These are phyloP conservation scores for Calycina marina DNA, from an alignment of 2,329 filamentous ascomycete species.

Conservation along the genomic window DNA sequence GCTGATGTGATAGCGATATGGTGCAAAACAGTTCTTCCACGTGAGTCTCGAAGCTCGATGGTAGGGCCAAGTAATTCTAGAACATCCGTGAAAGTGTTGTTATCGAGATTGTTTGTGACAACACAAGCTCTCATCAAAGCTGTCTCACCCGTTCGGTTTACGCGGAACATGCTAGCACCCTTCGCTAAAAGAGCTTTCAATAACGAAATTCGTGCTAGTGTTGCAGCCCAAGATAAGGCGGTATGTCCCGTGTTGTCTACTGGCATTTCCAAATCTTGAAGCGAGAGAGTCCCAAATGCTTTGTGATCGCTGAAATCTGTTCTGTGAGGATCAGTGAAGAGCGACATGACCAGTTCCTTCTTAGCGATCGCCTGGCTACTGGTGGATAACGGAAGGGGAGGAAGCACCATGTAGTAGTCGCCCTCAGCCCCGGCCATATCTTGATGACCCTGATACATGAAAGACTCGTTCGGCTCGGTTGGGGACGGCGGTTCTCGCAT, in stretches of 20 bases:
- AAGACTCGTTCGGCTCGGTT: slow-evolving; percentile 69
- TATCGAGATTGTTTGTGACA: slow-evolving; percentile 89
- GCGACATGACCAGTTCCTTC: slow-evolving; percentile 63
- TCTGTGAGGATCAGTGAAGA: slow-evolving; percentile 63
- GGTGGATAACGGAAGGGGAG: slow-evolving; percentile 46
- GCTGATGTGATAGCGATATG: slow-evolving; percentile 94
- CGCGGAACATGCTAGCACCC: slow-evolving; percentile 75
- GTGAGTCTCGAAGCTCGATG: slow-evolving; percentile 79
- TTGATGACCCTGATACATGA: slow-evolving; percentile 37
- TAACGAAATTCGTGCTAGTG: slow-evolving; percentile 71
- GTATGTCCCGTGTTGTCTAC: slow-evolving; percentile 84
- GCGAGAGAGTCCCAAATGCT: slow-evolving; percentile 59
- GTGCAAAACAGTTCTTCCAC: slow-evolving; percentile 82
- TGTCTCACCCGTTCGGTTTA: slow-evolving; percentile 83
- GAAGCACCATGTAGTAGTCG: slow-evolving; percentile 44
- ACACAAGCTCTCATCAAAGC: slow-evolving; percentile 84
- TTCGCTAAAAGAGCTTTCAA: slow-evolving; percentile 67
- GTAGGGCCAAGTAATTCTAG: slow-evolving; percentile 79
- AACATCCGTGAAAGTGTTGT: slow-evolving; percentile 77
- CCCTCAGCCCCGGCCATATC: slow-evolving; percentile 28
- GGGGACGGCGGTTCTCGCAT: slow-evolving; percentile 50
- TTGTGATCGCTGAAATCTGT: slow-evolving; percentile 62
- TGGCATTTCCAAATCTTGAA: slow-evolving; percentile 77
- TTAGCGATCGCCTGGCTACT: slow-evolving; percentile 61
- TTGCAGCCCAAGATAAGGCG: slow-evolving; percentile 91